Conservation (phyloP, 441 rosid species). For the Eutrema salsugineum region DNA sequence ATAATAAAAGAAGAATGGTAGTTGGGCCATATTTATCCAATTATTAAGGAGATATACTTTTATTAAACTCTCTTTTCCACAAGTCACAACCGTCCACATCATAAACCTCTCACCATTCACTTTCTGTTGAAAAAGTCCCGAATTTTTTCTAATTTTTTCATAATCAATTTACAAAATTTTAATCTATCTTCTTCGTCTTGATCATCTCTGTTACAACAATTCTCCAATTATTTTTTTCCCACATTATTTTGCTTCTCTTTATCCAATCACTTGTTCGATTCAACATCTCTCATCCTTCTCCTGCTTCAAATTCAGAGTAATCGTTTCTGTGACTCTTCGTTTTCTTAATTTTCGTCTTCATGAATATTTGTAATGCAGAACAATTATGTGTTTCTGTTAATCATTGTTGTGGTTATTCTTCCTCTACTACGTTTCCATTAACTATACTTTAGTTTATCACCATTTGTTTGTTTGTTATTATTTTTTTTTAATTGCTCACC, state of each 20-base stretch:
- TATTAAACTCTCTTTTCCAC: background rate
- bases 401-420: background rate
- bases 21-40: background rate
- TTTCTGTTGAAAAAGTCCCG: background rate
- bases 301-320: background rate
- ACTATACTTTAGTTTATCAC: background rate
- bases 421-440: background rate
- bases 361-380: constrained; percentile 2
- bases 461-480: background rate
- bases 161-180: background rate
- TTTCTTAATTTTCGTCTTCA: background rate
- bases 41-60: constrained; percentile 1
- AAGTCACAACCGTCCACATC: background rate
- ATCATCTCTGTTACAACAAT: background rate
- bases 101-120: background rate
- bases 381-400: background rate
- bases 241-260: background rate
- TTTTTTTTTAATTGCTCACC: background rate
- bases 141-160: background rate
- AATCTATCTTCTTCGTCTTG: background rate
- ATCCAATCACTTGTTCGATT: background rate
- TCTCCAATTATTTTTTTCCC: background rate
- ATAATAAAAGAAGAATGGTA: background rate
- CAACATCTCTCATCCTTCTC: background rate
- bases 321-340: background rate